phyloP scores from a whole-genome alignment of 371 early-diverging fungal species.

The Zychaea mexicana region DNA sequence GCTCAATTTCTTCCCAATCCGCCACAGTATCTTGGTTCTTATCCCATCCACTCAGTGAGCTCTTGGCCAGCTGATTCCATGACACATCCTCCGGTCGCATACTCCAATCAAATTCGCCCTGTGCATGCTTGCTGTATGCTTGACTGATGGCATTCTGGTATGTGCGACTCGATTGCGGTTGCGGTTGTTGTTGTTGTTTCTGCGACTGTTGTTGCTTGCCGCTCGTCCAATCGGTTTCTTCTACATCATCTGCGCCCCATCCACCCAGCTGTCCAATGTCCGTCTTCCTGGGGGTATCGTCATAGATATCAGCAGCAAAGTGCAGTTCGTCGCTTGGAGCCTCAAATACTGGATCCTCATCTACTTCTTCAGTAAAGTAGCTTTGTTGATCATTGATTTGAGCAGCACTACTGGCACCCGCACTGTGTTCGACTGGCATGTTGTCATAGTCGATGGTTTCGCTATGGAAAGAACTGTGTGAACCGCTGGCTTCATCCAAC shows the following conservation, averaged over 20 bases:
- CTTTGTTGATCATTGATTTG: not conserved
- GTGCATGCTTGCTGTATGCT: slow-evolving; percentile 2
- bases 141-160: not conserved
- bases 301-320: slow-evolving; percentile 17
- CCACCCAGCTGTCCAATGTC: not conserved
- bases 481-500: not conserved
- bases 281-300: not conserved
- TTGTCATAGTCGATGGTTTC: not conserved
- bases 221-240: slow-evolving; percentile 1
- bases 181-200: not conserved
- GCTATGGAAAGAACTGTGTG: not conserved
- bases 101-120: slow-evolving; percentile 23
- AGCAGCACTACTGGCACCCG: not conserved
- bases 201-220: not conserved
- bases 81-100: slow-evolving; percentile 8
- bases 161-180: not conserved
- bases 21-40: slow-evolving; percentile 19
- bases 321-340: not conserved
- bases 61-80: slow-evolving; percentile 26
- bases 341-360: not conserved
- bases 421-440: not conserved
- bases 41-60: slow-evolving; percentile 18
- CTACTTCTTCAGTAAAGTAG: not conserved
- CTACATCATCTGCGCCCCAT: not conserved
- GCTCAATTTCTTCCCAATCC: slow-evolving; percentile 12